These are phyloP conservation scores for Xylariaceae sp. DNA, from an alignment of 2,329 filamentous ascomycete species.

Conservation along the genomic window DNA sequence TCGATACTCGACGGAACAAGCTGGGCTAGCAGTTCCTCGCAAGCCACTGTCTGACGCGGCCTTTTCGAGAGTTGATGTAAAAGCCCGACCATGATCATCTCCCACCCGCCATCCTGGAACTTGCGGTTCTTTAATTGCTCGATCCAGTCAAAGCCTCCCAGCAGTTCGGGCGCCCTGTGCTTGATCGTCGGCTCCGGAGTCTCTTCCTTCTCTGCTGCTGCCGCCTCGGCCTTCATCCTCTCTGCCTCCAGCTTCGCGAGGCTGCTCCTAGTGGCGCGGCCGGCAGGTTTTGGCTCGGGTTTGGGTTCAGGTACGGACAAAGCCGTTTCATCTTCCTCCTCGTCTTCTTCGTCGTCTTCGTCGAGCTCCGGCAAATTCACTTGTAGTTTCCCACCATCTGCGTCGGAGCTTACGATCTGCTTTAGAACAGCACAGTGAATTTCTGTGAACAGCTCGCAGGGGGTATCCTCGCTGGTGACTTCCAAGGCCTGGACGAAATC, in stretches of 20 bases:
- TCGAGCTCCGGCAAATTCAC: slow-evolving; percentile 71
- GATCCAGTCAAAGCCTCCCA: slow-evolving; percentile 73
- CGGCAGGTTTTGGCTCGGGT: slow-evolving; percentile 53
- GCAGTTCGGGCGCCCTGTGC: slow-evolving; percentile 69
- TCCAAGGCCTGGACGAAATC: slow-evolving; percentile 87
- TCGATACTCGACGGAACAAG: slow-evolving; percentile 74
- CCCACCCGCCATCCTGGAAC: slow-evolving; percentile 84
- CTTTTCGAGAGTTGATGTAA: slow-evolving; percentile 77
- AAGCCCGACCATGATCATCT: slow-evolving; percentile 79
- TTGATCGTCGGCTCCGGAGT: slow-evolving; percentile 40
- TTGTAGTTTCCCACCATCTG: slow-evolving; percentile 70
- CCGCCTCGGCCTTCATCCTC: slow-evolving; percentile 53
- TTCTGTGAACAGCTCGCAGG: slow-evolving; percentile 82
- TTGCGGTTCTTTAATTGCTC: slow-evolving; percentile 75
- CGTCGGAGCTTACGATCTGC: slow-evolving; percentile 68
- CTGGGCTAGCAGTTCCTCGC: slow-evolving; percentile 70
- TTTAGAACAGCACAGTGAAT: slow-evolving; percentile 89
- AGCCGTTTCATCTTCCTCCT: slow-evolving; percentile 46
- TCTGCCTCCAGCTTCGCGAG: slow-evolving; percentile 74
- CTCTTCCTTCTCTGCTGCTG: slow-evolving; percentile 42
- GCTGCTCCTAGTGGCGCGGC: slow-evolving; percentile 77
- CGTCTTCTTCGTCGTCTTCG: slow-evolving; percentile 62
- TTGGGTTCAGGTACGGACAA: slow-evolving; percentile 61
- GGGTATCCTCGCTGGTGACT: slow-evolving; percentile 63
- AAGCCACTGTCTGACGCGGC: slow-evolving; percentile 59